Conservation (phyloP, 129 eudicot genomes). For the Flaveria robusta region DNA sequence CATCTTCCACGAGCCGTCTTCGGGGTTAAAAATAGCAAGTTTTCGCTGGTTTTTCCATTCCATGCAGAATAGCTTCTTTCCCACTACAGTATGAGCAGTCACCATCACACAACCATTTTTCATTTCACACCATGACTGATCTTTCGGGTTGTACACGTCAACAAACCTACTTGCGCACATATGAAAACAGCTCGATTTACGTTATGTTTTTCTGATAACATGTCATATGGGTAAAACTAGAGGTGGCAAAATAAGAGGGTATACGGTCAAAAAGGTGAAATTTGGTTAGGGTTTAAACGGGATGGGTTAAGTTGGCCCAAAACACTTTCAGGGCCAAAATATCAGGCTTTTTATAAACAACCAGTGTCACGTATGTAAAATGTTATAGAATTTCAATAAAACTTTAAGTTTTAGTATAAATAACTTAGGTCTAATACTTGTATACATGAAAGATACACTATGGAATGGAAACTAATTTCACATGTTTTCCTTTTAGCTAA, state of each 20-base stretch:
- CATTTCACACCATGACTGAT: conserved; percentile 76
- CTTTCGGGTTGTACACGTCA: conserved; percentile 71
- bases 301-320: neutral
- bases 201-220: neutral
- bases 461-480: neutral
- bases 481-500: neutral
- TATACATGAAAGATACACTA: neutral
- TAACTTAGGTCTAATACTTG: neutral
- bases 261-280: neutral
- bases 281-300: no score
- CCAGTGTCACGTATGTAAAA: no score
- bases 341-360: no score
- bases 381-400: neutral
- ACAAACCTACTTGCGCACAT: conserved; percentile 36
- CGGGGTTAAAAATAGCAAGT: conserved; percentile 59
- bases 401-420: neutral
- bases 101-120: conserved; percentile 98
- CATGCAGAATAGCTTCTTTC: conserved; percentile 78
- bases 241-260: neutral
- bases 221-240: neutral
- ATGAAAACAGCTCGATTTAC: neutral
- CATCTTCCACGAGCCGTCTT: conserved; percentile 78
- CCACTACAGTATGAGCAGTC: conserved; percentile 84
- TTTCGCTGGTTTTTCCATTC: conserved; percentile 95
- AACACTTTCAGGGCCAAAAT: neutral